phyloP scores from a whole-genome alignment of 176 grass and related monocot species.

The Saccharum spontaneum region DNA sequence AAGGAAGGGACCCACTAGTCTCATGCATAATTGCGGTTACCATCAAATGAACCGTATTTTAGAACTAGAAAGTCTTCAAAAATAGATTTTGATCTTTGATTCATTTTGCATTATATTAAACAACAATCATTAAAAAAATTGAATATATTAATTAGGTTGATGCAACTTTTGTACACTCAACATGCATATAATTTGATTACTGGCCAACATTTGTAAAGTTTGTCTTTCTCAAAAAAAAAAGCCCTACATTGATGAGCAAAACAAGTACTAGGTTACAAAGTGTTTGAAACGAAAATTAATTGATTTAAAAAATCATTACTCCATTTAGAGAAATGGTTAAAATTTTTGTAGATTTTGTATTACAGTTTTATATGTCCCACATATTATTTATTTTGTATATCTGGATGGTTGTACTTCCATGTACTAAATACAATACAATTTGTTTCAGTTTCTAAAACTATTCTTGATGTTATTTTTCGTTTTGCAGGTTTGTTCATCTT shows the following conservation, averaged over 20 bases:
- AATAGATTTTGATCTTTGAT: not conserved
- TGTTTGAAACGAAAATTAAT: not conserved
- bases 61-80: not conserved
- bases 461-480: constrained; percentile 9
- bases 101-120: not conserved
- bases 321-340: not conserved
- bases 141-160: not conserved
- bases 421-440: not conserved
- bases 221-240: not conserved
- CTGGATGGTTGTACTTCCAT: not conserved
- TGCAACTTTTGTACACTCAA: not conserved
- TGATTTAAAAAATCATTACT: not conserved
- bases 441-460: not conserved
- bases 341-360: not conserved
- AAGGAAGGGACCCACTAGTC: no score
- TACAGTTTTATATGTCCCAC: not conserved
- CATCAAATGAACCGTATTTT: not conserved
- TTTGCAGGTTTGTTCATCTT: constrained; percentile 25
- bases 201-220: not conserved
- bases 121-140: not conserved
- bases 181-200: not conserved
- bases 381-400: not conserved
- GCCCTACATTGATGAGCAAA: not conserved
- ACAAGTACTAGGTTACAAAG: not conserved
- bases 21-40: not conserved